Evolutionary conservation across 2,329 filamentous ascomycete genomes (phyloP).

Genomic region (Hypoxylon sp.): DNA sequence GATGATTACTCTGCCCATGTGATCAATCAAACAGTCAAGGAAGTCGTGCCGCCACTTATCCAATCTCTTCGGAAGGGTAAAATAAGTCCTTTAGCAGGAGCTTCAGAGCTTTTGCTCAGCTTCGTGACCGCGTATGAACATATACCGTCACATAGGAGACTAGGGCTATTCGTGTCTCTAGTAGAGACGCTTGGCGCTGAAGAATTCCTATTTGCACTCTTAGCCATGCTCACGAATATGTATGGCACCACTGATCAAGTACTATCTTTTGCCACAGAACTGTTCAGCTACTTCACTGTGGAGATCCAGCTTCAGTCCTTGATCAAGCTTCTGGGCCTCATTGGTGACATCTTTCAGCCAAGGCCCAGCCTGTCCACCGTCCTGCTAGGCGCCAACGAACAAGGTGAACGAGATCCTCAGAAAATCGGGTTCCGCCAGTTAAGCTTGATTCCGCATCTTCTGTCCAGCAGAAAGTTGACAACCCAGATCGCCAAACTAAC

Average conservation of each 20-base stretch:
- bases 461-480: slow-evolving; percentile 70
- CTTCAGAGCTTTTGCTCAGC: slow-evolving; percentile 91
- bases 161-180: slow-evolving; percentile 85
- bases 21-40: slow-evolving; percentile 92
- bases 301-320: slow-evolving; percentile 83
- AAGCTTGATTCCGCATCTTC: slow-evolving; percentile 68
- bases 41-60: slow-evolving; percentile 92
- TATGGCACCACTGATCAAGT: slow-evolving; percentile 83
- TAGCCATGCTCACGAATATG: slow-evolving; percentile 91
- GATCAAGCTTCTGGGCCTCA: slow-evolving; percentile 80
- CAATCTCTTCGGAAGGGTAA: slow-evolving; percentile 85
- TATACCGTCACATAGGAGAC: slow-evolving; percentile 87
- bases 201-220: slow-evolving; percentile 88
- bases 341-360: slow-evolving; percentile 79
- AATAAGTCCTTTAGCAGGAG: slow-evolving; percentile 81
- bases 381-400: slow-evolving; percentile 72
- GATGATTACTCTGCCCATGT: slow-evolving; percentile 98
- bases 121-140: slow-evolving; percentile 98
- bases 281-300: slow-evolving; percentile 80
- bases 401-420: slow-evolving; percentile 62
- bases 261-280: slow-evolving; percentile 78
- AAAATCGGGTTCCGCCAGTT: slow-evolving; percentile 68
- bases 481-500: slow-evolving; percentile 68
- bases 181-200: slow-evolving; percentile 86
- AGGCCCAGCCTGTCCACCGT: slow-evolving; percentile 80